Conservation (phyloP, 1,139 yeast genomes). For the Arxiozyma bovina region DNA sequence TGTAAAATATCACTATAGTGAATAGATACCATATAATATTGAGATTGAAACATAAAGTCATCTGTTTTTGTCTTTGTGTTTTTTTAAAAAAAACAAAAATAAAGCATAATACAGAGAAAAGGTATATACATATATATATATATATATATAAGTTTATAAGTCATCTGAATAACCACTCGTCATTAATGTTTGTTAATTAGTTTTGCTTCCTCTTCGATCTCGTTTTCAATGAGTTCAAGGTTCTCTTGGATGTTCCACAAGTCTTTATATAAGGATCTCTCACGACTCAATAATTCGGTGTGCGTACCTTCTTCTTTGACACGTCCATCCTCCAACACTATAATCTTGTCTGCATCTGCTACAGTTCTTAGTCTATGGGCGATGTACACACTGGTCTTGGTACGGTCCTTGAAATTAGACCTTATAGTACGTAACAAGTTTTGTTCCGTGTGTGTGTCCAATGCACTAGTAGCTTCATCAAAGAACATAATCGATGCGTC, state of each 20-base stretch:
- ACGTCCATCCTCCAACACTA: conserved; percentile 68
- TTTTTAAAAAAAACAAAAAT: too few species aligned
- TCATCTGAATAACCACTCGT: not conserved
- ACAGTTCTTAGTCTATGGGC: conserved; percentile 92
- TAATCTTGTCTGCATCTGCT: conserved; percentile 89
- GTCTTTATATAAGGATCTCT: conserved; percentile 57
- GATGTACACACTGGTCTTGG: conserved; percentile 74
- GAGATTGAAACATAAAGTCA: too few species aligned
- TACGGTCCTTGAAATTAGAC: conserved; percentile 45
- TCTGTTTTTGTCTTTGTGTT: too few species aligned
- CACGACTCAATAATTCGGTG: conserved; percentile 43
- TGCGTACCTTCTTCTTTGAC: conserved; percentile 90
- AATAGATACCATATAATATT: too few species aligned
- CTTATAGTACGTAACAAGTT: conserved; percentile 65
- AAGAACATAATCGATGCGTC: conserved; percentile 84
- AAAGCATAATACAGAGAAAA: too few species aligned
- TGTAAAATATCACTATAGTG: too few species aligned
- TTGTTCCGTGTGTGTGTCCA: conserved; percentile 95
- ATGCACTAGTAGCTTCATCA: conserved; percentile 94
- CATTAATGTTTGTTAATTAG: not conserved
- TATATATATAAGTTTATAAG: too few species aligned
- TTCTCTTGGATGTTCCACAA: conserved; percentile 92
- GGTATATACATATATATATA: too few species aligned
- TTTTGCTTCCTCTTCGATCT: conserved; percentile 8
- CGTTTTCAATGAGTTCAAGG: conserved; percentile 42